These are phyloP conservation scores for Pluteus cervinus DNA, from an alignment of 768 basidiomycete genomes.

Conservation along the genomic window DNA sequence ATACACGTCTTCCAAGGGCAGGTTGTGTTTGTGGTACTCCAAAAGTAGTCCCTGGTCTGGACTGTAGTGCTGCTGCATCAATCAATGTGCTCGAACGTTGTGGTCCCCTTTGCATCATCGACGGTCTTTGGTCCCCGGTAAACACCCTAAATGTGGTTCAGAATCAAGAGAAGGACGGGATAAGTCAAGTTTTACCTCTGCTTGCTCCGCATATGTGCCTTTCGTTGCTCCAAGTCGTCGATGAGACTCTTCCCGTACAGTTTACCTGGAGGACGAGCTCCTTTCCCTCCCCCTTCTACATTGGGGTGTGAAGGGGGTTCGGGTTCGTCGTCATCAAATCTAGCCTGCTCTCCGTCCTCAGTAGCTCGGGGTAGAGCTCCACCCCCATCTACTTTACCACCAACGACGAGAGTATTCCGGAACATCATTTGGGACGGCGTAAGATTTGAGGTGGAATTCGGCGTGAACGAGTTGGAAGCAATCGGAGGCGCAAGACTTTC, in stretches of 20 bases:
- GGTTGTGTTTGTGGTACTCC: constrained; percentile 29
- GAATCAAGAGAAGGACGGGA: constrained; percentile 1
- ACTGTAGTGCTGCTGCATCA: constrained; percentile 56
- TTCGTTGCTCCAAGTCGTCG: constrained; percentile 81
- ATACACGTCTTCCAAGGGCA: constrained; percentile 39
- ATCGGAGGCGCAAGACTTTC: constrained; percentile 30
- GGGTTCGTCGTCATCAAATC: constrained; percentile 36
- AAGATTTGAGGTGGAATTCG: constrained; percentile 69
- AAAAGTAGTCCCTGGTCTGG: constrained; percentile 40
- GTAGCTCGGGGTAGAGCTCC: constrained; percentile 61
- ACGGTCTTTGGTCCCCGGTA: constrained; percentile 80
- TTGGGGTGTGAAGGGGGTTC: constrained; percentile 20
- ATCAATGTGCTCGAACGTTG: constrained; percentile 65
- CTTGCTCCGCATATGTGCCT: constrained; percentile 75
- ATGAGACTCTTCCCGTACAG: constrained; percentile 86
- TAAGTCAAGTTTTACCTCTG: constrained; percentile 53
- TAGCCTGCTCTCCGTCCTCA: constrained; percentile 72
- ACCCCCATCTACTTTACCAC: constrained; percentile 59
- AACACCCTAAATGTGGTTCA: constrained; percentile 59
- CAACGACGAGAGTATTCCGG: constrained; percentile 71
- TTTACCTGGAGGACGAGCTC: constrained; percentile 66
- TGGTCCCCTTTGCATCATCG: constrained; percentile 81
- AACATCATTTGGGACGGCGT: constrained; percentile 82
- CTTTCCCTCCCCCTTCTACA: constrained; percentile 26
- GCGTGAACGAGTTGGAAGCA: constrained; percentile 66